These are phyloP conservation scores for Gastrolobium bilobum DNA, from an alignment of 306 rosid species.

Conservation along the genomic window DNA sequence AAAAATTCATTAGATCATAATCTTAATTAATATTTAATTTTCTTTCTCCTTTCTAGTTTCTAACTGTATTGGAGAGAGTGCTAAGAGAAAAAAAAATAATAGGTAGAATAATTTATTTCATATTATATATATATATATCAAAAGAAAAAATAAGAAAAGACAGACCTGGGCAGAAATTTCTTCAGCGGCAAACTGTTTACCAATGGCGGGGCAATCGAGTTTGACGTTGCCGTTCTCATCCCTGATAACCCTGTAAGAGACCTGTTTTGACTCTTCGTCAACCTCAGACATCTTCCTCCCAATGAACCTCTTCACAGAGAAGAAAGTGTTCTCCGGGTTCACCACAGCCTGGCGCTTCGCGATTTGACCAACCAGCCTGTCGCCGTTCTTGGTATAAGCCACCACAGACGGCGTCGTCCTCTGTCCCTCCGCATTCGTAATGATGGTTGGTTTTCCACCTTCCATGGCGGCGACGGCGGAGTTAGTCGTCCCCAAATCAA, in stretches of 20 bases:
- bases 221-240: constrained; percentile 90
- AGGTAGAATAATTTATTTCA: no score
- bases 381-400: constrained; percentile 89
- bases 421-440: constrained; percentile 91
- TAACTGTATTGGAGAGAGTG: no score
- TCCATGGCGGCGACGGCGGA: constrained; percentile 92
- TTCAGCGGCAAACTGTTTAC: constrained; percentile 85
- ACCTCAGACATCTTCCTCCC: constrained; percentile 95
- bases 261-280: constrained; percentile 91
- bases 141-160: not conserved
- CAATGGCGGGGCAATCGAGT: constrained; percentile 87
- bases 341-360: constrained; percentile 95
- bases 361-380: constrained; percentile 88
- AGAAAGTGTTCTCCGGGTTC: constrained; percentile 89
- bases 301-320: constrained; percentile 89
- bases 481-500: constrained; percentile 87
- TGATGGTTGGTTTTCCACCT: constrained; percentile 88
- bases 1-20: no score
- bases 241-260: constrained; percentile 77
- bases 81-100: no score
- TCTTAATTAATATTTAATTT: no score
- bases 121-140: no score
- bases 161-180: constrained; percentile 94
- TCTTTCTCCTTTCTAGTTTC: no score
- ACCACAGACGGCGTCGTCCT: constrained; percentile 93